Conservation (phyloP, 345 rosid genomes). For the Dimocarpus longan region DNA sequence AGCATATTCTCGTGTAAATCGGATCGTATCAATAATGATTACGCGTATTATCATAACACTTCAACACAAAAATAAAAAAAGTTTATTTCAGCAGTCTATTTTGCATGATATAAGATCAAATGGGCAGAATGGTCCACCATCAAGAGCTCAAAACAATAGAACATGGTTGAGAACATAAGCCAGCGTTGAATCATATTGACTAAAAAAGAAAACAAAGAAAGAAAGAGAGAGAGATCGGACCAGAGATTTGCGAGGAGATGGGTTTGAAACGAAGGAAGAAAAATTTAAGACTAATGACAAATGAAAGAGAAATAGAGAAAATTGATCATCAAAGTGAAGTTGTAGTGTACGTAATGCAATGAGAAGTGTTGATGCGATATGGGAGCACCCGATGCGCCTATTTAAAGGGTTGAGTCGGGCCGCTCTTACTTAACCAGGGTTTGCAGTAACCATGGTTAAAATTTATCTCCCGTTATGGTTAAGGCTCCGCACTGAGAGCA, state of each 20-base stretch:
- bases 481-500: neutral
- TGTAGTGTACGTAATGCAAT: neutral
- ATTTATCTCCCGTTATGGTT: constrained; percentile 26
- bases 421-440: constrained; percentile 3
- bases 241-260: constrained; percentile 6
- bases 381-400: neutral
- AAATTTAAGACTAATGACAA: neutral
- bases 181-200: no score
- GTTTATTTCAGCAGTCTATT: neutral
- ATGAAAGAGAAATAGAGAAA: neutral
- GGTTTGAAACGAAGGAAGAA: neutral
- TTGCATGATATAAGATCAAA: constrained; percentile 4
- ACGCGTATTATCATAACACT: neutral
- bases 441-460: constrained; percentile 37
- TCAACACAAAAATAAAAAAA: neutral
- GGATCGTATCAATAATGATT: neutral
- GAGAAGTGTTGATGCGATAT: neutral
- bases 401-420: constrained; percentile 13
- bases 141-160: neutral
- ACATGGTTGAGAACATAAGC: no score
- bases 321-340: constrained; percentile 11
- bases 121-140: neutral
- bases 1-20: neutral
- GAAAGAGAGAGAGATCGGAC: constrained; percentile 17
- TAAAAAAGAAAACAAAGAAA: neutral